Evolutionary conservation across 352 stramenopile species (phyloP), one percentile per base, ranked within the genome.

Genomic region (Pseudoperonospora humuli): DNA sequence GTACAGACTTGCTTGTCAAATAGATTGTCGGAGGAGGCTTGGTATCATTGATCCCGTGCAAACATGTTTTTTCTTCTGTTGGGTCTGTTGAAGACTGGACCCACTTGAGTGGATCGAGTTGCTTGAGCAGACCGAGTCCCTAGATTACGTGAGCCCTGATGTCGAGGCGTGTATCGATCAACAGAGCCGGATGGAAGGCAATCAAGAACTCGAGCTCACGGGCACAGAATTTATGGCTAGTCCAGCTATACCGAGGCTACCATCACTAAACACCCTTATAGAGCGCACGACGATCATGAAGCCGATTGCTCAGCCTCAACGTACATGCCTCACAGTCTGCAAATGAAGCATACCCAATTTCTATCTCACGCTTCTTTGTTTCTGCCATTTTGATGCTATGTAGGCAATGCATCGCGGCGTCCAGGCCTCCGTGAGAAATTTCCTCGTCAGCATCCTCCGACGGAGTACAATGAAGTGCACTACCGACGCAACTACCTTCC

Each of bases 111-210:
- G 74, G 77, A 54, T 80, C 1, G 67, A 81, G n/a, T 32, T 89
- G 5, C 53, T 89, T 10, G 45, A 64, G 1, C 52, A 57, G 14
- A 46, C 48, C 0, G 63, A 74, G 19, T 64, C 41, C 11, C 31
- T 79, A 2, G 67, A 85, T 24, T 90, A 90, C 40, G 50, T 83
- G 33, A 90, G 78, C 11, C 78, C 78, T 8, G 75, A 90, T 23
- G 46, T 90, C 13, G 54, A 71, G 3, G 29, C 45, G 3, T 82
- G 56, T 25, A 58, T 90, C 5, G 47, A 52, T 13, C 37, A 32
- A 0, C 58, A 84, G 5, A 53, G 27, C 5, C 41, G 45, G 7
- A 45, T 70, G 27, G 57, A 75, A 61, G 70, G 52, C 17, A 75
- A 75, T 31, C 61, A 84, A 63, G 77, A 89, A 9, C 58, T 89